Base-by-base conservation (phyloP, 2,329 filamentous ascomycete species). In the Colletotrichum plurivorum region DNA sequence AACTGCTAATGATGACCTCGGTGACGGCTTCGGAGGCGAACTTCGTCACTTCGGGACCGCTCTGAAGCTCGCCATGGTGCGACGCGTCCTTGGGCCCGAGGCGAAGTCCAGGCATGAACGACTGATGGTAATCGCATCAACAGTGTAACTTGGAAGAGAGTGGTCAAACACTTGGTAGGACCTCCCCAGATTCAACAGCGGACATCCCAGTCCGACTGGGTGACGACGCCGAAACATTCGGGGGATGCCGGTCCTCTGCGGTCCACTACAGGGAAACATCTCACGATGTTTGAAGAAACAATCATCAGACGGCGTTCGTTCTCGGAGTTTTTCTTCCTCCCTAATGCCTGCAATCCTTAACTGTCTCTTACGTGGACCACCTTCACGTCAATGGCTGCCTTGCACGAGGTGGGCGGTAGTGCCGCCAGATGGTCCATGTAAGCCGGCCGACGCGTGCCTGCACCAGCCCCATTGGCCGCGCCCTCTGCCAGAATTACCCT, bases 401-500 rank as follows among this genome's bases (percentile, higher is more conserved):
- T 18, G 55, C 4, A n/a, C 31, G 20, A 55, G 49, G 45, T 43
- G 63, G 51, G 51, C 55, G 45, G 16, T 25, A 45, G 62, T 67
- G 51, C 62, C 66, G 43, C 22, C 6, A 2, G 18, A n/a, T 43
- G 55, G 66, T 36, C 55, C 45, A 31, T 49, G 62, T 45, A n/a
- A 59, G 31, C n/a, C 18, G 43, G 16, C 18, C 31, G 61, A 12
- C 31, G 49, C 20, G 27, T 15, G 10, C 27, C 12, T 12, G 45
- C 49, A 6, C 15, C 16, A 20, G 25, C 13, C 43, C 43, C 12
- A 52, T 56, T 65, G 43, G 43, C 43, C 9, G 8, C 13, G 27
- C n/a, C 25, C 67, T 43, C 15, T n/a, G 7, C 43, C 20, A 5
- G 15, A 16, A 22, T 41, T 52, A 9, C 25, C 39, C n/a, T 31